Conservation (phyloP, 768 basidiomycete genomes). For the Mycena albidolilacea region DNA sequence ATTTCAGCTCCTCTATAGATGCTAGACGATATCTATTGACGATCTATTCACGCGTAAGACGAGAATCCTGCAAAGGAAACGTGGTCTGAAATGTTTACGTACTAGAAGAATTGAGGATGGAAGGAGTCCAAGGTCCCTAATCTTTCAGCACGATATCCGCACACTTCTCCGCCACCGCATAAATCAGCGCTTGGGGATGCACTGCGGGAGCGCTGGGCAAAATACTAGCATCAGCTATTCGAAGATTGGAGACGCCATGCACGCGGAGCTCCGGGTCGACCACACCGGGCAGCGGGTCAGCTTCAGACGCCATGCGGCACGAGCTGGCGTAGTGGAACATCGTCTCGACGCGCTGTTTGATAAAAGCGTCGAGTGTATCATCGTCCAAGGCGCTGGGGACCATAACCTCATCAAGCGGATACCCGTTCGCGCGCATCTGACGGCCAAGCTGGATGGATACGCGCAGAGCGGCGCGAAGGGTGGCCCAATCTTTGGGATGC, state of each 20-base stretch:
- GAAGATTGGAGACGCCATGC: constrained; percentile 59
- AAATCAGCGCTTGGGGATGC: constrained; percentile 32
- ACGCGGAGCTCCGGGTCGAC: constrained; percentile 61
- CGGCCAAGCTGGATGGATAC: constrained; percentile 11
- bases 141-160: constrained; percentile 26
- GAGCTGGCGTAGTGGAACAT: constrained; percentile 63
- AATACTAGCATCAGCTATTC: constrained; percentile 60
- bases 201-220: constrained; percentile 47
- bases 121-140: background rate
- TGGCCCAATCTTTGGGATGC: background rate
- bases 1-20: too few species aligned
- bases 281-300: constrained; percentile 53
- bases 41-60: too few species aligned
- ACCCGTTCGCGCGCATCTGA: constrained; percentile 24
- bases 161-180: constrained; percentile 33
- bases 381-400: constrained; percentile 42
- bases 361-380: constrained; percentile 54
- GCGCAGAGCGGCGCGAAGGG: constrained; percentile 19
- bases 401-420: background rate
- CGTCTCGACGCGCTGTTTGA: constrained; percentile 59
- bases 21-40: too few species aligned
- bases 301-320: constrained; percentile 61
- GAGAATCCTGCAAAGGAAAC: too few species aligned
- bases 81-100: too few species aligned
- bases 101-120: too few species aligned